Evolutionary conservation across 2,329 filamentous ascomycete genomes (phyloP), one percentile per base, ranked within the genome.

Genomic region (Juglanconis oblonga): DNA sequence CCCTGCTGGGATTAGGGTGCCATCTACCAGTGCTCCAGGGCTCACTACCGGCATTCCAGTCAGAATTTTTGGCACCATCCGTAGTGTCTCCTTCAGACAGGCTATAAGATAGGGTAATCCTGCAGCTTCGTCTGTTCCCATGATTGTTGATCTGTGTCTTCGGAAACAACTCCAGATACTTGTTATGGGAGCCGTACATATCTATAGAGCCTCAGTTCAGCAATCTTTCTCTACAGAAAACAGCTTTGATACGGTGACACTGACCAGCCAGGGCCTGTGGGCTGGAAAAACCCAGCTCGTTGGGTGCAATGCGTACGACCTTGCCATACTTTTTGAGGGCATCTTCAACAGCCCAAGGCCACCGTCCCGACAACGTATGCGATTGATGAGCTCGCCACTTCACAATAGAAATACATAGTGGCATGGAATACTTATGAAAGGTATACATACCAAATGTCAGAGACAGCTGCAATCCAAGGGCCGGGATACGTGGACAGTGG

Each of bases 51-150:
- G 71, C 24, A 73, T 52, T 0, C 67, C 69, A 9, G 59, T 62
- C 0, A 69, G 62, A 0, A 70, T 0, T 0, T 72, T 70, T 2
- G 74, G 74, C 54, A 72, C 72, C 57, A 71, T 59, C 1, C 74
- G 67, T 4, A 76, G 64, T 0, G 68, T 61, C 58, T 76, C 74
- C 42, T 76, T 68, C 1, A 76, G 60, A n/a, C 71, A 72, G 4
- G 69, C 73, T 4, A 68, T 62, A 5, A 76, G 65, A 54, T 74
- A 76, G 0, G 64, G 64, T 33, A 76, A 65, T 3, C 57, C 60
- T 40, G 63, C 65, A 14, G 71, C 69, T 3, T 65, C 53, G 14
- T 63, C 59, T n/a, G 5, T 58, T 60, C 5, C 66, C 67, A n/a
- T 61, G 62, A 11, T 66, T 62, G 36, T 67, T 59, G 45, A 67